phyloP scores from a whole-genome alignment of 2,329 filamentous ascomycete species.

The Fusarium sp. region DNA sequence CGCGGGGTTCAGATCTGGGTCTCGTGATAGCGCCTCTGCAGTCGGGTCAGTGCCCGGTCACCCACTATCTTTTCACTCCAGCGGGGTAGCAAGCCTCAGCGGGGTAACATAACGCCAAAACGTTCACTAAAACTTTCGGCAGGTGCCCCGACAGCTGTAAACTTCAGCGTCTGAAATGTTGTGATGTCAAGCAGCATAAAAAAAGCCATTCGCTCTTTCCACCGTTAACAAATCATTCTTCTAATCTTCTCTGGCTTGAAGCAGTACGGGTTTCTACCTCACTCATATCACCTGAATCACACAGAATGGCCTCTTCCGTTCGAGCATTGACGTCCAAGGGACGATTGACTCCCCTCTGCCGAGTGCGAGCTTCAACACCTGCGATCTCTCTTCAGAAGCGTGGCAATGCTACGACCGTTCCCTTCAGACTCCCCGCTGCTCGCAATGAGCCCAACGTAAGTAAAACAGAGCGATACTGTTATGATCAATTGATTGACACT shows the following conservation, averaged over 20 bases:
- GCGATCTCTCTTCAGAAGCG: slow-evolving; percentile 38
- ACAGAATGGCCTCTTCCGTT: slow-evolving; percentile 38
- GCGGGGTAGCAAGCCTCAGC: neutral
- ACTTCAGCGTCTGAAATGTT: neutral
- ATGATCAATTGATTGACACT: neutral
- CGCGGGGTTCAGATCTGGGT: neutral
- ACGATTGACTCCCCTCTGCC: slow-evolving; percentile 30
- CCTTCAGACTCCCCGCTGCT: slow-evolving; percentile 48
- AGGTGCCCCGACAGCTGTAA: slow-evolving; percentile 13
- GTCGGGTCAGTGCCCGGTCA: slow-evolving; percentile 23
- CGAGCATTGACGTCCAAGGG: slow-evolving; percentile 35
- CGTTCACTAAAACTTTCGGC: slow-evolving; percentile 24
- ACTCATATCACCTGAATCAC: neutral
- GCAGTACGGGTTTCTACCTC: slow-evolving; percentile 4
- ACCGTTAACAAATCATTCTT: neutral
- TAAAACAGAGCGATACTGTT: fast-evolving
- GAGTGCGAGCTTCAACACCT: slow-evolving; percentile 24
- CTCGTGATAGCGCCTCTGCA: slow-evolving; percentile 18
- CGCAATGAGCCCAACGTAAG: slow-evolving; percentile 51
- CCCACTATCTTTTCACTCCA: neutral
- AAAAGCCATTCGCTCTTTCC: slow-evolving; percentile 21
- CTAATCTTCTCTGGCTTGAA: slow-evolving; percentile 4
- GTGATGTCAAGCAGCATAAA: slow-evolving; percentile 31
- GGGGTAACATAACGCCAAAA: slow-evolving; percentile 13
- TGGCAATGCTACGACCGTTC: slow-evolving; percentile 41